phyloP scores from a whole-genome alignment of 768 basidiomycete species.

The Russula vinacea region DNA sequence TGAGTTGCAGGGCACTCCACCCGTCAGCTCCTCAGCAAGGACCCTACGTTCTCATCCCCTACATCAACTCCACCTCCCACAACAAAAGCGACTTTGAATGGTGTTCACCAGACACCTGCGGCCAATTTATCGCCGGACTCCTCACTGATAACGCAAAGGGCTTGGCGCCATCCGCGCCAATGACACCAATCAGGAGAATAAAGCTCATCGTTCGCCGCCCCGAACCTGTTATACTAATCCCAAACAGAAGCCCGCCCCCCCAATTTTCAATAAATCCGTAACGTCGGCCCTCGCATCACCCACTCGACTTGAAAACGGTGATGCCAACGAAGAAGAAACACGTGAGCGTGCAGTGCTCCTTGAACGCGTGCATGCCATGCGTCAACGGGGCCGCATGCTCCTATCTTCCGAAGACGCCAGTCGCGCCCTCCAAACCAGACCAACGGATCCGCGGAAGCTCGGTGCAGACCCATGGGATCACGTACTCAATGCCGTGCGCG shows the following conservation, averaged over 20 bases:
- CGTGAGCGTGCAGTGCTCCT: conserved; percentile 45
- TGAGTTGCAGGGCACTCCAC: neutral
- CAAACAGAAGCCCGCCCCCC: conserved; percentile 55
- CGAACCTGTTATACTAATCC: conserved; percentile 62
- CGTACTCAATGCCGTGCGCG: conserved; percentile 48
- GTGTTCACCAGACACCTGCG: conserved; percentile 5
- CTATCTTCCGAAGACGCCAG: conserved; percentile 40
- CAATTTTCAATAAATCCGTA: conserved; percentile 54
- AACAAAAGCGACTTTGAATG: conserved; percentile 13
- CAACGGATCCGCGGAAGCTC: conserved; percentile 25
- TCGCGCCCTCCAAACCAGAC: conserved; percentile 21
- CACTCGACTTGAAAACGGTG: conserved; percentile 48
- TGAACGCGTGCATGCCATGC: conserved; percentile 45
- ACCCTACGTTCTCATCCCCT: neutral
- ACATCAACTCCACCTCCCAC: neutral
- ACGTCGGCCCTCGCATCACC: conserved; percentile 61
- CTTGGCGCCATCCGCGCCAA: conserved; percentile 23
- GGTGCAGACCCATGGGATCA: conserved; percentile 57
- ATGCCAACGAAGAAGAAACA: conserved; percentile 44
- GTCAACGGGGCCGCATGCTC: conserved; percentile 47
- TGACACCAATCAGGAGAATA: conserved; percentile 56
- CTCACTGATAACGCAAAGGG: neutral
- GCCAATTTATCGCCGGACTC: neutral
- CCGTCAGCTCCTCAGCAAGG: neutral
- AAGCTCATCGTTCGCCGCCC: conserved; percentile 66